A percentile compares a stretch with the other conserved stretches of the same genome.
Evolutionary conservation across 352 stramenopile genomes (phyloP).

Genomic region (Phytopythium kandeliae): DNA sequence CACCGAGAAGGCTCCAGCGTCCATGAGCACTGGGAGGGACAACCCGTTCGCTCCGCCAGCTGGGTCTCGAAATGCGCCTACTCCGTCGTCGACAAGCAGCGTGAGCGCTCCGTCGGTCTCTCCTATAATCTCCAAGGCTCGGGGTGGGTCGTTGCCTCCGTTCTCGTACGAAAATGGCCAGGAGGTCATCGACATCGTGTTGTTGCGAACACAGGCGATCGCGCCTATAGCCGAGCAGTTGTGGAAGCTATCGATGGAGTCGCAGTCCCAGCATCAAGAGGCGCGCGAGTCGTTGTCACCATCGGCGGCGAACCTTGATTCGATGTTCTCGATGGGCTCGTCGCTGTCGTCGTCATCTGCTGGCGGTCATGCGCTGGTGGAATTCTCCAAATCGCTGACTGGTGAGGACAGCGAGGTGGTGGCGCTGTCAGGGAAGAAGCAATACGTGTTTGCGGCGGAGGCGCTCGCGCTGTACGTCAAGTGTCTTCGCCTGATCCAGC

Average conservation of each 20-base stretch:
- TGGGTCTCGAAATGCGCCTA: too few species aligned
- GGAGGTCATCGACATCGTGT: constrained; percentile 60
- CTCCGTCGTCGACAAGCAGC: too few species aligned
- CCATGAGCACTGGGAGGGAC: not conserved
- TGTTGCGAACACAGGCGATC: constrained; percentile 59
- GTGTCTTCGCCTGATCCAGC: constrained; percentile 59
- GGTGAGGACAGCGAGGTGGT: constrained; percentile 28
- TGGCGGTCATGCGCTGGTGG: constrained; percentile 20
- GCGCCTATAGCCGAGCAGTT: constrained; percentile 55
- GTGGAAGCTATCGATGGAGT: constrained; percentile 34
- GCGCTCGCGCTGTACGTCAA: constrained; percentile 63
- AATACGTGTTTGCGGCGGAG: constrained; percentile 56
- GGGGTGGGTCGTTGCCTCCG: not conserved
- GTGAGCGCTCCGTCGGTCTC: not conserved
- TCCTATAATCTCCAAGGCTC: not conserved
- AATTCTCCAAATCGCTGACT: constrained; percentile 11
- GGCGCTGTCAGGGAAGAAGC: constrained; percentile 26
- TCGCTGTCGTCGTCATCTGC: constrained; percentile 38
- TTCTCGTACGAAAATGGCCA: constrained; percentile 45
- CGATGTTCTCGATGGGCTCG: constrained; percentile 51
- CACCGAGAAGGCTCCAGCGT: constrained; percentile 16
- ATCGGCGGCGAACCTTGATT: constrained; percentile 40
- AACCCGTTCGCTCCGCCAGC: too few species aligned
- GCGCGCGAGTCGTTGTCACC: constrained; percentile 10
- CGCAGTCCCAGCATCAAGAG: constrained; percentile 9